These are phyloP conservation scores for Ostreobium quekettii DNA, from an alignment of 139 green algal genomes.

Conservation along the genomic window DNA sequence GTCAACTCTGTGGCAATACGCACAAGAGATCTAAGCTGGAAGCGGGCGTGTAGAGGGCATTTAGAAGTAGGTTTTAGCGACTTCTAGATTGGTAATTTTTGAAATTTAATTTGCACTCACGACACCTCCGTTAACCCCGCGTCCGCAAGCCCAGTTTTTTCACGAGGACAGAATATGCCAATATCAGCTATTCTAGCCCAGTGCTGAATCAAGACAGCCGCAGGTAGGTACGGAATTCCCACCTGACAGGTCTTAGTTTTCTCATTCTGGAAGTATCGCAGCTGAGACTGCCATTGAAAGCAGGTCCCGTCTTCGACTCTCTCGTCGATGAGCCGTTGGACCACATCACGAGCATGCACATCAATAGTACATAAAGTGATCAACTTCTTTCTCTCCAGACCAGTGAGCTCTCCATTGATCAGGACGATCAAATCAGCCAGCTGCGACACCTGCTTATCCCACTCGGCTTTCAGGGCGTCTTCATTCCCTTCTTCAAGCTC, in stretches of 20 bases:
- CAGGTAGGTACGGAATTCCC: too few species aligned
- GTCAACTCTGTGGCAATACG: too few species aligned
- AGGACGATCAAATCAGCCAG: slow-evolving; percentile 72
- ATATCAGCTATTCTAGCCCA: too few species aligned
- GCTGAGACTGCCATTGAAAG: slow-evolving; percentile 85
- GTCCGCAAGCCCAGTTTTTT: too few species aligned
- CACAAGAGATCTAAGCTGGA: too few species aligned
- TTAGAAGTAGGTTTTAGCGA: too few species aligned
- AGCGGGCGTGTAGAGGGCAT: too few species aligned
- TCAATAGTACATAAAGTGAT: slow-evolving; percentile 94
- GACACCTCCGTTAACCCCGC: too few species aligned
- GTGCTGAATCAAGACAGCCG: too few species aligned
- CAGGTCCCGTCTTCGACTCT: slow-evolving; percentile 58
- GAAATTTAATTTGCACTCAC: too few species aligned
- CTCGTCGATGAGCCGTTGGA: slow-evolving; percentile 70
- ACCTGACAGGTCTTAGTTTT: slow-evolving; percentile 64
- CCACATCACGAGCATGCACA: slow-evolving; percentile 84
- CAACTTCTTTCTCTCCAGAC: slow-evolving; percentile 82
- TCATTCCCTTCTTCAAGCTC: slow-evolving; percentile 90
- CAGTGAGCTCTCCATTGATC: slow-evolving; percentile 74
- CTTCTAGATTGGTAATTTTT: too few species aligned
- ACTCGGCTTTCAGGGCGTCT: slow-evolving; percentile 73
- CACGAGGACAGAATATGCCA: too few species aligned
- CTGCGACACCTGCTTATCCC: slow-evolving; percentile 58
- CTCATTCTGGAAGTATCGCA: slow-evolving; percentile 76